Conservation (phyloP, 108 stramenopile species). For the Cyclostephanos tholiformis region DNA sequence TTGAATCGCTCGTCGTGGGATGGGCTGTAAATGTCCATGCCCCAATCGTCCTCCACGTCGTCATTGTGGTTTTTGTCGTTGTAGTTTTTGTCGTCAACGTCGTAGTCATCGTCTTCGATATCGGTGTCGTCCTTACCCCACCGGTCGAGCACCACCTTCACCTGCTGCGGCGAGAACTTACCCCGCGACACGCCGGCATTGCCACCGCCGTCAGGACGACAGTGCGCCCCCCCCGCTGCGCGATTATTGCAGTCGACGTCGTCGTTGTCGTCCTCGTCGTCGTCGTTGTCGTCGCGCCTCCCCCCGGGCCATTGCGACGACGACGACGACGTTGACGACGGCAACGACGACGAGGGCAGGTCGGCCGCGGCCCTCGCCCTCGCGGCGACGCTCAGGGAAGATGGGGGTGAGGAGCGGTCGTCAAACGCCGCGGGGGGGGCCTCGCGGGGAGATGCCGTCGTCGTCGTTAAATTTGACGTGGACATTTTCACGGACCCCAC, state of each 20-base stretch:
- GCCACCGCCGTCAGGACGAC: conserved; percentile 17
- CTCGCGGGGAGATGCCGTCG: too few species aligned
- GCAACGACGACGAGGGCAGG: background rate
- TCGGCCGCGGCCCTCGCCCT: conserved; percentile 28
- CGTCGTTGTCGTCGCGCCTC: too few species aligned
- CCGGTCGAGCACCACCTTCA: conserved; percentile 21
- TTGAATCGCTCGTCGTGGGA: background rate
- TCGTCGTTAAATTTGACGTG: too few species aligned
- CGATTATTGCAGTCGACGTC: too few species aligned
- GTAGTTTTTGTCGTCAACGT: conserved; percentile 12
- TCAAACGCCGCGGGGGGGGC: too few species aligned
- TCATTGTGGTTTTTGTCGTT: conserved; percentile 2
- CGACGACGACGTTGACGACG: too few species aligned
- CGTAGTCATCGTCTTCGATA: conserved; percentile 20
- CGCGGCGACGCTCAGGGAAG: conserved; percentile 27
- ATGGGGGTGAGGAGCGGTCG: background rate
- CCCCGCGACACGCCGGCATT: conserved; percentile 37
- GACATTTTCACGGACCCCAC: background rate
- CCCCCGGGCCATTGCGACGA: too few species aligned
- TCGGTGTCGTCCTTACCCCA: conserved; percentile 33
- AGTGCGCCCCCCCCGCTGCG: conserved; percentile 1
- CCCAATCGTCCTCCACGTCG: background rate
- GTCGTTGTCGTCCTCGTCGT: too few species aligned
- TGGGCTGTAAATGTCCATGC: background rate
- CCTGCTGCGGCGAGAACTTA: conserved; percentile 31